Conservation (phyloP, 306 rosid species). For the Trifolium subterraneum region DNA sequence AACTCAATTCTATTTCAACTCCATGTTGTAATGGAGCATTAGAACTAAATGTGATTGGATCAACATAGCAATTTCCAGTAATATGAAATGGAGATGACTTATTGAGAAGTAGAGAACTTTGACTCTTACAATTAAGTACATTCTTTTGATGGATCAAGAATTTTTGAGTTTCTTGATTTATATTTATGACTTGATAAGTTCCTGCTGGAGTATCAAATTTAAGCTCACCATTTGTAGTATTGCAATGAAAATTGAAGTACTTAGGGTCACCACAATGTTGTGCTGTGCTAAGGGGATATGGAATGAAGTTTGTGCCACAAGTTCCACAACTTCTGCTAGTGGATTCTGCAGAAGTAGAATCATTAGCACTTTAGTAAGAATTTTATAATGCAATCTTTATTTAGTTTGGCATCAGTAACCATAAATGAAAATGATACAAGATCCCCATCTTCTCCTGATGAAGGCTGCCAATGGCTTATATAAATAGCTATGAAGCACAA, state of each 20-base stretch:
- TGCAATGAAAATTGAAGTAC: neutral
- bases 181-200: neutral
- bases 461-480: too few relatives aligned
- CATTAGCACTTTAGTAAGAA: slow-evolving; percentile 30
- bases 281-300: neutral
- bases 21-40: slow-evolving; percentile 50
- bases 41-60: slow-evolving; percentile 48
- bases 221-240: neutral
- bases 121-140: neutral
- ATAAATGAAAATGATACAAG: too few relatives aligned
- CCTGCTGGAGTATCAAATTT: neutral
- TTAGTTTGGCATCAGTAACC: neutral
- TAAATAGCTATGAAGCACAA: neutral
- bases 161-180: neutral
- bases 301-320: neutral
- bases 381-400: neutral
- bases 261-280: neutral
- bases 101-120: slow-evolving; percentile 50
- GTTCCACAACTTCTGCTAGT: neutral
- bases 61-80: slow-evolving; percentile 53
- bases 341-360: slow-evolving; percentile 55
- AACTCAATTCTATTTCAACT: slow-evolving; percentile 60
- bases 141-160: neutral
- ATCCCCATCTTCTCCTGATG: too few relatives aligned
- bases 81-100: slow-evolving; percentile 66